A percentile compares a stretch with the other conserved stretches of the same genome.
phyloP scores from a whole-genome alignment of 75 land plant genomes.

The Chamaecyparis obtusa region DNA sequence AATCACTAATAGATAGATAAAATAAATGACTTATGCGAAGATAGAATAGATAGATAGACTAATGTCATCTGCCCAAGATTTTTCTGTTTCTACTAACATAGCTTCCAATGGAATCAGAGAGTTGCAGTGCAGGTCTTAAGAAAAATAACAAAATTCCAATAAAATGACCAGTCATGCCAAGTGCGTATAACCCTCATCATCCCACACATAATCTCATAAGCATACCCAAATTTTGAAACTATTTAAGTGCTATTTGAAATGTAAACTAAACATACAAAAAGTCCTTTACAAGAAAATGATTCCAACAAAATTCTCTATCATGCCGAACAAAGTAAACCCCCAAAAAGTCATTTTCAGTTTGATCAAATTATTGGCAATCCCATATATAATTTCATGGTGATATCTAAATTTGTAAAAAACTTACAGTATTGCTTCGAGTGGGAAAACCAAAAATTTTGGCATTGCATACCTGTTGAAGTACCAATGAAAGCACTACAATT shows the following conservation, averaged over 20 bases:
- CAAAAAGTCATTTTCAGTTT: neutral
- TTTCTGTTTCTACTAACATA: neutral
- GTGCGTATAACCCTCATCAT: no score
- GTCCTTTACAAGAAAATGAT: neutral
- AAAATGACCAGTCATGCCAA: no score
- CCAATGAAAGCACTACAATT: conserved; percentile 21
- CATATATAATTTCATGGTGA: neutral
- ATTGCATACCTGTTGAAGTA: conserved; percentile 23
- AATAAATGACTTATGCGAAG: no score
- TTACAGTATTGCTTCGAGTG: neutral
- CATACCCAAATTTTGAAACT: no score
- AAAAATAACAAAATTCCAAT: neutral
- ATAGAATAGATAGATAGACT: no score
- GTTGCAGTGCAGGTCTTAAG: neutral
- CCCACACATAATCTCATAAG: no score
- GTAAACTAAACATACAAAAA: no score
- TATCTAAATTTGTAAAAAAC: neutral
- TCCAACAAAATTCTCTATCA: neutral
- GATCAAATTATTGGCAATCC: neutral
- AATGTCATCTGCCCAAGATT: no score
- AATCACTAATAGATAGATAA: no score
- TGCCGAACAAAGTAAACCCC: neutral
- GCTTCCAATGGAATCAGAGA: neutral
- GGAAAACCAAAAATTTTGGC: neutral
- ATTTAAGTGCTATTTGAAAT: no score